Conservation (phyloP, 805 yeast genomes). For the Saccharomycopsis olivae region DNA sequence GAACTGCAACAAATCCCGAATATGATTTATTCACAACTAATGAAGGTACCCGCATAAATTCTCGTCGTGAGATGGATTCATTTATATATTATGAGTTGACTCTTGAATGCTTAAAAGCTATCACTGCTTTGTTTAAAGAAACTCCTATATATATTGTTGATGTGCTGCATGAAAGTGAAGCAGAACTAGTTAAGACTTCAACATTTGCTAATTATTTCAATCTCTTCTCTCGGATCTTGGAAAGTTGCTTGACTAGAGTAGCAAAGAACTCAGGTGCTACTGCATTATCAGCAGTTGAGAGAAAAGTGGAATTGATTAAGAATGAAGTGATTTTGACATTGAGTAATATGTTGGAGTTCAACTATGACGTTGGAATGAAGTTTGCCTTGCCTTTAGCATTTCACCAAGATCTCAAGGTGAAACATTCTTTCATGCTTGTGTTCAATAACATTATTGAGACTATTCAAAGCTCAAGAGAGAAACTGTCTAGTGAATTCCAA, state of each 20-base stretch:
- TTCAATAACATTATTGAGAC: constrained; percentile 53
- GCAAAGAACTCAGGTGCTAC: constrained; percentile 3
- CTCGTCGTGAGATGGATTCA: constrained; percentile 6
- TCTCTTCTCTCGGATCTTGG: constrained; percentile 36
- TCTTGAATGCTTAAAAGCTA: constrained; percentile 13
- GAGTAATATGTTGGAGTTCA: constrained; percentile 59
- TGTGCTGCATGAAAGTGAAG: constrained; percentile 12
- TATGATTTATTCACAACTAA: constrained; percentile 5
- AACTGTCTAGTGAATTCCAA: constrained; percentile 20
- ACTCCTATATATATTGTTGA: constrained; percentile 11
- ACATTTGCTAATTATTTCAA: constrained; percentile 38
- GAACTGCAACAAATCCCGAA: constrained; percentile 2
- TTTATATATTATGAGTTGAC: constrained; percentile 13
- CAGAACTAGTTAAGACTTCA: constrained; percentile 25
- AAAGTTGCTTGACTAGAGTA: constrained; percentile 24
- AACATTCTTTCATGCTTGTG: constrained; percentile 67
- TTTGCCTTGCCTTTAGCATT: constrained; percentile 73
- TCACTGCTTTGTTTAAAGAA: constrained; percentile 10
- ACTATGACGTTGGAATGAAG: constrained; percentile 67
- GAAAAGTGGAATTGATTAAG: constrained; percentile 45
- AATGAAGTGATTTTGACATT: constrained; percentile 57
- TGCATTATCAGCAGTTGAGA: constrained; percentile 25
- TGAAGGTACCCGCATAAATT: neutral
- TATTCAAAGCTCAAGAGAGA: constrained; percentile 19
- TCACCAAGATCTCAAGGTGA: constrained; percentile 51